A percentile compares a stretch with the other conserved stretches of the same genome.
phyloP scores from a whole-genome alignment of 2,329 filamentous ascomycete species.

The Lachnellula cervina region DNA sequence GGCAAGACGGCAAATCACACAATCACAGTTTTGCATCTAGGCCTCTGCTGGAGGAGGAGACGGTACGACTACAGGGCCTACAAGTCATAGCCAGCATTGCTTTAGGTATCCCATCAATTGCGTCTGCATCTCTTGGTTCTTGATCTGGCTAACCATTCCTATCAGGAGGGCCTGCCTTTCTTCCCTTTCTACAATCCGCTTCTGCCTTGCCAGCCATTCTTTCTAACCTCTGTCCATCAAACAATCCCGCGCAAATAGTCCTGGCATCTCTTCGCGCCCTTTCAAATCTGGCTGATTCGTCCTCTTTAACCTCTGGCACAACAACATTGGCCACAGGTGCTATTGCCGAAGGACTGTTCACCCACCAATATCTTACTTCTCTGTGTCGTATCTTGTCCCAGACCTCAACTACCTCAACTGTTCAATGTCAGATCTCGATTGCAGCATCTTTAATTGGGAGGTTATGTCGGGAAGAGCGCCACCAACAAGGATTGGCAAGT shows the following conservation, averaged over 20 bases:
- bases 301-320: constrained; percentile 49
- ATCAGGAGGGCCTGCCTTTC: constrained; percentile 72
- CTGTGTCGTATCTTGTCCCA: constrained; percentile 63
- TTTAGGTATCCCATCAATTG: constrained; percentile 56
- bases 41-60: constrained; percentile 57
- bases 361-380: constrained; percentile 53
- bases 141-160: constrained; percentile 9
- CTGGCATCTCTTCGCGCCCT: constrained; percentile 71
- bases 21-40: constrained; percentile 37
- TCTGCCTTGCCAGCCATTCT: constrained; percentile 66
- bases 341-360: constrained; percentile 64
- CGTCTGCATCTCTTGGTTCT: neutral
- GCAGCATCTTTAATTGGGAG: constrained; percentile 51
- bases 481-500: constrained; percentile 68
- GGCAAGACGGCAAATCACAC: constrained; percentile 44
- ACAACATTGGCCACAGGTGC: constrained; percentile 43
- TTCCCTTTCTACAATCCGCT: constrained; percentile 67
- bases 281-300: constrained; percentile 64
- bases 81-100: constrained; percentile 82
- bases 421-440: constrained; percentile 58
- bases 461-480: constrained; percentile 63
- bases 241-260: constrained; percentile 61
- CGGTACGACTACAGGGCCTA: constrained; percentile 69
- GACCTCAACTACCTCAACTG: constrained; percentile 44
- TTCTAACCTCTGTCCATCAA: constrained; percentile 59